Conservation (phyloP, 495 filamentous ascomycete genomes). For the Parachaetomium inaequale region DNA sequence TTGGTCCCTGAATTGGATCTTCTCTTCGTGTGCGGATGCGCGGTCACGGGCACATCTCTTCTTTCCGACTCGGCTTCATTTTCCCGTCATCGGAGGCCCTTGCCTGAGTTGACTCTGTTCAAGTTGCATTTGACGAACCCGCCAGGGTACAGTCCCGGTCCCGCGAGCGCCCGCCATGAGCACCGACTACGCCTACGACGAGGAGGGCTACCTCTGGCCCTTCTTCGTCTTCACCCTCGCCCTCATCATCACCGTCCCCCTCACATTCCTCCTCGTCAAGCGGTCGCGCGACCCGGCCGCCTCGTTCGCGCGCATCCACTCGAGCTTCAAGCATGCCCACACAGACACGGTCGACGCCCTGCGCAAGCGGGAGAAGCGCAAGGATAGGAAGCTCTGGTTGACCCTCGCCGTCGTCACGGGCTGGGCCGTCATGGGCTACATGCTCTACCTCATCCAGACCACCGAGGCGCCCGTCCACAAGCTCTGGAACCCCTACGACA, state of each 20-base stretch:
- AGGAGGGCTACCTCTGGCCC: conserved; percentile 96
- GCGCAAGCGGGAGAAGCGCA: conserved; percentile 82
- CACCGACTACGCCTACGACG: conserved; percentile 97
- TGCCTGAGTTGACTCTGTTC: neutral
- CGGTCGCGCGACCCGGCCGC: conserved; percentile 65
- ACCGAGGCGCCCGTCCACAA: conserved; percentile 69
- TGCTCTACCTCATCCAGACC: conserved; percentile 84
- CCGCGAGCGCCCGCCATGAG: conserved; percentile 61
- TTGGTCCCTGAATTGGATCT: neutral
- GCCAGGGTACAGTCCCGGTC: neutral
- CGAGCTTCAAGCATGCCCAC: conserved; percentile 78
- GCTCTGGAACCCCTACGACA: conserved; percentile 95
- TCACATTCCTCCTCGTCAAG: conserved; percentile 81
- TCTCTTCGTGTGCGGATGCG: conserved; percentile 6
- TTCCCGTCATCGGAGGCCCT: neutral
- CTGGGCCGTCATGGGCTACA: conserved; percentile 82
- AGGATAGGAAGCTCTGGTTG: conserved; percentile 86
- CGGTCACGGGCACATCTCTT: neutral
- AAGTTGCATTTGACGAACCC: neutral
- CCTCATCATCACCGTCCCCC: conserved; percentile 80
- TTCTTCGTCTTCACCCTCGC: conserved; percentile 94
- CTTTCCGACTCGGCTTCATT: neutral
- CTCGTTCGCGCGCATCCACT: conserved; percentile 49
- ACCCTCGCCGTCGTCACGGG: conserved; percentile 69
- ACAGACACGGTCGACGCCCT: conserved; percentile 78